Conservation (phyloP, 495 filamentous ascomycete species). For the Acidiella bohemica region DNA sequence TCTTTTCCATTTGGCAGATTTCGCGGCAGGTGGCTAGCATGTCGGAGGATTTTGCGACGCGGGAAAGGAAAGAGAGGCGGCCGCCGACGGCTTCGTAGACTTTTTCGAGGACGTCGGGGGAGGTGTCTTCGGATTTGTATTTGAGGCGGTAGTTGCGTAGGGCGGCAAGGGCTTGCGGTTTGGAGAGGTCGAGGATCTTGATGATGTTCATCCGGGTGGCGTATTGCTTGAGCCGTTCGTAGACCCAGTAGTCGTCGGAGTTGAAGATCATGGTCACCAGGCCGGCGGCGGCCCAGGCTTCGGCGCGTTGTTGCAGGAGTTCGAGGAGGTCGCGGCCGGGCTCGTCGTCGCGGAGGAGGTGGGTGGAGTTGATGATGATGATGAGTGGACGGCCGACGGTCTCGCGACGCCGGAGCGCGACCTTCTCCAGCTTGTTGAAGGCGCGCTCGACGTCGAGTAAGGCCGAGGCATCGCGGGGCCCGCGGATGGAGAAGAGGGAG, state of each 20-base stretch:
- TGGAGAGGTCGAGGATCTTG: slow-evolving; percentile 66
- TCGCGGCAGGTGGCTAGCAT: slow-evolving; percentile 64
- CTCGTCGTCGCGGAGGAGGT: slow-evolving; percentile 80
- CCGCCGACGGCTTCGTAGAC: slow-evolving; percentile 80
- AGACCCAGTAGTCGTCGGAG: slow-evolving; percentile 95
- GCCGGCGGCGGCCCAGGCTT: slow-evolving; percentile 84
- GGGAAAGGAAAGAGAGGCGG: slow-evolving; percentile 69
- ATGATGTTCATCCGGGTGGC: slow-evolving; percentile 87
- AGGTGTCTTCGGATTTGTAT: slow-evolving; percentile 47
- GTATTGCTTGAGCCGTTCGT: slow-evolving; percentile 80
- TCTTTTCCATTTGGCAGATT: slow-evolving; percentile 73
- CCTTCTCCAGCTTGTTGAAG: slow-evolving; percentile 95
- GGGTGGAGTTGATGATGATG: slow-evolving; percentile 80
- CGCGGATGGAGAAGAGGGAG: slow-evolving; percentile 82
- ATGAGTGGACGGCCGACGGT: slow-evolving; percentile 54
- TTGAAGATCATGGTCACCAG: slow-evolving; percentile 86
- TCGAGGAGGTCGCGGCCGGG: slow-evolving; percentile 84
- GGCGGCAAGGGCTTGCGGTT: slow-evolving; percentile 58
- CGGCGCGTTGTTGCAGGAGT: slow-evolving; percentile 86
- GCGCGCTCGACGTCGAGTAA: slow-evolving; percentile 89
- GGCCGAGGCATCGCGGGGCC: slow-evolving; percentile 79
- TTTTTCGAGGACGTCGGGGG: slow-evolving; percentile 45
- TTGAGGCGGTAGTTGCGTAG: slow-evolving; percentile 59
- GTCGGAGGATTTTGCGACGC: slow-evolving; percentile 66
- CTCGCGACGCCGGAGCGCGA: slow-evolving; percentile 52